A percentile compares a stretch with the other conserved stretches of the same genome.
These are phyloP conservation scores for Cryptococcus sp. DNA, from an alignment of 1,284 basidiomycete species.

Conservation along the genomic window DNA sequence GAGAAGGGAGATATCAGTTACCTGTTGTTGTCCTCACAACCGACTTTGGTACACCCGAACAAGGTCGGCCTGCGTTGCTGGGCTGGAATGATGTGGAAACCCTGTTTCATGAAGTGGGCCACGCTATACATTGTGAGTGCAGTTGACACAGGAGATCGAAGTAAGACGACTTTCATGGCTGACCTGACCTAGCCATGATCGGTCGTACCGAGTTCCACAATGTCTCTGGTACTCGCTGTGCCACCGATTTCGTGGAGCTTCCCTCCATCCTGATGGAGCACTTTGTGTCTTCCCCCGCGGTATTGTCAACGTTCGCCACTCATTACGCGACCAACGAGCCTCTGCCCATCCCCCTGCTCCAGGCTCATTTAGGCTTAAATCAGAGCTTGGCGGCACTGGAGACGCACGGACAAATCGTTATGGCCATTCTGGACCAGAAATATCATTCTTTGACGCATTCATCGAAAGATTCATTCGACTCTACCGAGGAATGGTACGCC, in stretches of 20 bases:
- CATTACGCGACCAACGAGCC: slow-evolving; percentile 64
- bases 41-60: slow-evolving; percentile 70
- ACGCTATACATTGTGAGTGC: slow-evolving; percentile 96
- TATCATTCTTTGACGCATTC: slow-evolving; percentile 68
- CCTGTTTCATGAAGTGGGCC: slow-evolving; percentile 98
- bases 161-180: background rate
- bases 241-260: slow-evolving; percentile 96
- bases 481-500: slow-evolving; percentile 65
- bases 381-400: slow-evolving; percentile 62
- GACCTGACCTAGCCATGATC: slow-evolving; percentile 73
- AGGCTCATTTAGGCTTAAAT: slow-evolving; percentile 48
- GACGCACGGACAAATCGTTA: slow-evolving; percentile 86
- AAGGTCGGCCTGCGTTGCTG: slow-evolving; percentile 67
- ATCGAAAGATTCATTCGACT: slow-evolving; percentile 60
- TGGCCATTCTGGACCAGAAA: slow-evolving; percentile 83
- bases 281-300: slow-evolving; percentile 77
- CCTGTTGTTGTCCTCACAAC: slow-evolving; percentile 90
- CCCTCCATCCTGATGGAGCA: slow-evolving; percentile 99
- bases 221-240: slow-evolving; percentile 95
- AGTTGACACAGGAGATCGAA: background rate
- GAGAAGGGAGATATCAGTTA: slow-evolving; percentile 75
- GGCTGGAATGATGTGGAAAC: slow-evolving; percentile 95
- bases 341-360: slow-evolving; percentile 64
- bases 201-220: slow-evolving; percentile 97
- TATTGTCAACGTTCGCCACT: slow-evolving; percentile 75